These are phyloP conservation scores for Paramecium caudatum DNA, from an alignment of 73 alveolate genomes.

Conservation along the genomic window DNA sequence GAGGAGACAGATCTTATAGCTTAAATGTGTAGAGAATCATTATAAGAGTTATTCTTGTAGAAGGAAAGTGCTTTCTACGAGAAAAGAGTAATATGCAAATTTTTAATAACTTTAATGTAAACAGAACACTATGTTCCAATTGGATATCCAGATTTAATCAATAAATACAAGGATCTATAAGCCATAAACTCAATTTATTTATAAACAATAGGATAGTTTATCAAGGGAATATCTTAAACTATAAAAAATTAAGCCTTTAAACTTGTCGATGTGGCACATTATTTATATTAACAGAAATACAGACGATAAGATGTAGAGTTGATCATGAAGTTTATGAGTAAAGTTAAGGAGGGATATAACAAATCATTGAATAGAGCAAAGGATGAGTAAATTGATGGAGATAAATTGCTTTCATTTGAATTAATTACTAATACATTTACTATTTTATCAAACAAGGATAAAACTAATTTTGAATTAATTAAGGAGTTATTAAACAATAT, in stretches of 20 bases:
- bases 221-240: neutral
- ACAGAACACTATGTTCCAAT: constrained; percentile 13
- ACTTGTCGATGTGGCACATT: constrained; percentile 65
- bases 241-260: neutral
- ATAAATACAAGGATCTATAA: constrained; percentile 45
- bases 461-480: constrained; percentile 34
- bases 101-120: neutral
- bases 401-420: constrained; percentile 26
- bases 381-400: constrained; percentile 6
- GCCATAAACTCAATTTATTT: neutral
- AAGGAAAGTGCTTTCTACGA: constrained; percentile 70
- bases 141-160: constrained; percentile 48
- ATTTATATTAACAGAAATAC: constrained; percentile 30
- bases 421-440: neutral
- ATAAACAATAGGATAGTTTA: constrained; percentile 6
- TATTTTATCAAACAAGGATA: constrained; percentile 4
- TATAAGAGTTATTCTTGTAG: constrained; percentile 12
- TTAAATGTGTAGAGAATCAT: constrained; percentile 38
- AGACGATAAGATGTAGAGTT: constrained; percentile 31
- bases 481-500: constrained; percentile 14
- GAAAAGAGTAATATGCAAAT: constrained; percentile 23
- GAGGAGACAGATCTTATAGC: constrained; percentile 47
- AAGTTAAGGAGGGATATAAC: constrained; percentile 26
- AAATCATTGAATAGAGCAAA: neutral
- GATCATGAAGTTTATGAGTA: constrained; percentile 10